These are phyloP conservation scores for Groenewaldozyma tartarivorans DNA, from an alignment of 805 yeast genomes.

Conservation along the genomic window DNA sequence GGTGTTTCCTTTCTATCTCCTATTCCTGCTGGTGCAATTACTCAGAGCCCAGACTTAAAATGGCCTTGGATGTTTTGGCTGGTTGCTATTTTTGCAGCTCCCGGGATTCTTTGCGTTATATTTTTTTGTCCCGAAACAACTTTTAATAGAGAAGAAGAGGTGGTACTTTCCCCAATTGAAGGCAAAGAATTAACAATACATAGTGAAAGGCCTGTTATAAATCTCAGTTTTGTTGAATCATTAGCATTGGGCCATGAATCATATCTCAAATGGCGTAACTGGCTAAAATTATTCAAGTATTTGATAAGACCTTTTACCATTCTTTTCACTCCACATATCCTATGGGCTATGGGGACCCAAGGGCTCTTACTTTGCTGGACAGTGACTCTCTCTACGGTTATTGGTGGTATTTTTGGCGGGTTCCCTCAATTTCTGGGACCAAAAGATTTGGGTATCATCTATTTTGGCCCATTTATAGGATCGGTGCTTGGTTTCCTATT, in stretches of 20 bases:
- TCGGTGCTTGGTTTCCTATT: conserved; percentile 35
- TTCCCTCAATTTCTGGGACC: conserved; percentile 51
- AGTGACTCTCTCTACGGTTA: conserved; percentile 10
- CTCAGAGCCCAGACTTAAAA: background rate
- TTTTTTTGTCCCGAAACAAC: background rate
- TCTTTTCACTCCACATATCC: background rate
- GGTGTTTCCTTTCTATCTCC: background rate
- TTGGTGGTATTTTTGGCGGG: conserved; percentile 34
- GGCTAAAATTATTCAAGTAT: background rate
- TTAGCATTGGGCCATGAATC: background rate
- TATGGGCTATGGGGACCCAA: background rate
- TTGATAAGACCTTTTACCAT: conserved; percentile 21
- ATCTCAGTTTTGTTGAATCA: background rate
- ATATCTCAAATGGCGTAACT: background rate
- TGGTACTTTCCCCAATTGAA: background rate
- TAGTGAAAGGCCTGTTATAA: background rate
- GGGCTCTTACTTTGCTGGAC: background rate
- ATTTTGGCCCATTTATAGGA: conserved; percentile 44
- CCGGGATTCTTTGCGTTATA: background rate
- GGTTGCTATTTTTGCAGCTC: background rate
- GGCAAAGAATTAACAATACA: background rate
- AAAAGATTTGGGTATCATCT: conserved; percentile 40
- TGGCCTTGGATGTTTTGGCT: background rate
- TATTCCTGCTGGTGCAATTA: background rate
- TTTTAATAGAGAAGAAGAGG: background rate